phyloP scores from a whole-genome alignment of 2,329 filamentous ascomycete genomes.

The Talaromyces pinophilus region DNA sequence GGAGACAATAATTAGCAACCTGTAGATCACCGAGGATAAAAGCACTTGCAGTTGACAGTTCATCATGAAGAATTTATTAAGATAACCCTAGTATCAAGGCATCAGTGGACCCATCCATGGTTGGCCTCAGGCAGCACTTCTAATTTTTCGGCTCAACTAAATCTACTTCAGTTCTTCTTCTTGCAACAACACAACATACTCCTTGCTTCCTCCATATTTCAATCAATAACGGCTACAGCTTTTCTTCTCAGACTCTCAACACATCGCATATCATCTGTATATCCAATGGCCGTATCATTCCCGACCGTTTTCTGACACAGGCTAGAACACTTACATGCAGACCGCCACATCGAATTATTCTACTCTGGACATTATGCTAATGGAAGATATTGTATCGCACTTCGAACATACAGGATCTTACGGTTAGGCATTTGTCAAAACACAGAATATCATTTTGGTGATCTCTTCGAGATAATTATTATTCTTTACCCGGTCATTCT shows the following conservation, averaged over 20 bases:
- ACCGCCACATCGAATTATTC: conserved; percentile 6
- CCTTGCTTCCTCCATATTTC: background rate
- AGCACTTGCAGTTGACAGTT: conserved; percentile 1
- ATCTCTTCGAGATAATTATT: background rate
- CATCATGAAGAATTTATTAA: background rate
- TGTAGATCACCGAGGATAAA: background rate
- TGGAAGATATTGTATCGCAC: background rate
- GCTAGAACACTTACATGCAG: conserved; percentile 8
- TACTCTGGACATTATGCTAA: conserved; percentile 7
- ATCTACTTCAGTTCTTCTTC: background rate
- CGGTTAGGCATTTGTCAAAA: conserved; percentile 8
- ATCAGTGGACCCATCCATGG: background rate
- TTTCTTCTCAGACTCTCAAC: background rate
- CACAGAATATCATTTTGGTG: background rate
- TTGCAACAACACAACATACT: background rate
- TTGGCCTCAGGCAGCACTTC: background rate
- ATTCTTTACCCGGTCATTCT: background rate
- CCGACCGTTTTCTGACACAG: conserved; percentile 10
- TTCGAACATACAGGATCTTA: conserved; percentile 7
- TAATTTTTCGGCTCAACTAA: background rate
- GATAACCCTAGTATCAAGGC: background rate
- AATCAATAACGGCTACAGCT: background rate
- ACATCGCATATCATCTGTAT: too few relatives aligned
- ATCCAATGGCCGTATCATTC: conserved; percentile 4
- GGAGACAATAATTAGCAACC: background rate